phyloP scores from a whole-genome alignment of 225 moss, liverwort and hornwort genomes.

The Bryum argenteum region DNA sequence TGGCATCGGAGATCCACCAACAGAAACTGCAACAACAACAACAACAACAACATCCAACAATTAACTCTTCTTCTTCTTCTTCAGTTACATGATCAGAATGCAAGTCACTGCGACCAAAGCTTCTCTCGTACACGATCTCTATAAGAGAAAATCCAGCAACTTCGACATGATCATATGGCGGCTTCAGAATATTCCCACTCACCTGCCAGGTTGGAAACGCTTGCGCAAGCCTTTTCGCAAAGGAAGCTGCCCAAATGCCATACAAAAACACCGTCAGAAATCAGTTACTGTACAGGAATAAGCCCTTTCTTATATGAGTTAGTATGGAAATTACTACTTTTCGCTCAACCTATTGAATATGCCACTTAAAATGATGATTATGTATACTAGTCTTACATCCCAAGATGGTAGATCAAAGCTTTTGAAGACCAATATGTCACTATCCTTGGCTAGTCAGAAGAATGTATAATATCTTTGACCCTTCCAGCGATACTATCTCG shows the following conservation, averaged over 20 bases:
- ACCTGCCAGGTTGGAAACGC: conserved; percentile 97
- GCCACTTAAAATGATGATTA: too few relatives aligned
- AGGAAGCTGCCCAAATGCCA: conserved; percentile 65
- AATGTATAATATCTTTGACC: neutral
- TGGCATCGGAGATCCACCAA: conserved; percentile 94
- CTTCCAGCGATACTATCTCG: neutral
- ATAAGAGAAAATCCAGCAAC: conserved; percentile 19
- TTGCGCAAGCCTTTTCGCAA: conserved; percentile 90
- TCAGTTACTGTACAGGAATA: too few relatives aligned
- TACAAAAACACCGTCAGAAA: neutral
- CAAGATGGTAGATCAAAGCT: neutral
- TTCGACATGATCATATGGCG: neutral
- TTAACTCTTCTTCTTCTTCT: neutral
- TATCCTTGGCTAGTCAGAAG: neutral
- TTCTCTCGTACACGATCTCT: neutral
- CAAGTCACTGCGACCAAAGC: too few relatives aligned
- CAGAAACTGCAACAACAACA: conserved; percentile 66
- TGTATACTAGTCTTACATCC: neutral
- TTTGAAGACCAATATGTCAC: neutral
- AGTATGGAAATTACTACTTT: too few relatives aligned
- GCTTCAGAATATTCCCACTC: conserved; percentile 22
- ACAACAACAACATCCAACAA: neutral
- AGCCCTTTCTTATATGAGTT: too few relatives aligned
- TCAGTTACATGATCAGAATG: neutral
- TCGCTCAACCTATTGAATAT: too few relatives aligned